Evolutionary conservation across 78 protist species (phyloP).

Genomic region (Tieghemostelium lacteum): DNA sequence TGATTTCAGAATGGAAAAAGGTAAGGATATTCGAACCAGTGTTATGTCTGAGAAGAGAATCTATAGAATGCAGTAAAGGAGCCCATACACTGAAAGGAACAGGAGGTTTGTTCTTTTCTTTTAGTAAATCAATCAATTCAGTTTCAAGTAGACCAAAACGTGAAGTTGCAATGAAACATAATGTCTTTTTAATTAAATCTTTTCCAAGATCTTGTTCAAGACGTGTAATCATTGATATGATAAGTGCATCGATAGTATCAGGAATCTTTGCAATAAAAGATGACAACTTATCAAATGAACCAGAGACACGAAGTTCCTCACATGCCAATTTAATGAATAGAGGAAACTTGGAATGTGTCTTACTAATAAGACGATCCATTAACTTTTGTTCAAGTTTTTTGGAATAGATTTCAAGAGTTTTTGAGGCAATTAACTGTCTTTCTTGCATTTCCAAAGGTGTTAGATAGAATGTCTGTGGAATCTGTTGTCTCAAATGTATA

Average conservation of each 20-base stretch:
- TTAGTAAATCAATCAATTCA: constrained; percentile 35
- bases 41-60: constrained; percentile 19
- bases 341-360: constrained; percentile 52
- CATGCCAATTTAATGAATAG: constrained; percentile 59
- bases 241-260: constrained; percentile 44
- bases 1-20: constrained; percentile 46
- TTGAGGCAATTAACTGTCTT: constrained; percentile 3
- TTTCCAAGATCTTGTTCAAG: constrained; percentile 56
- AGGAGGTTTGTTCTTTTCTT: constrained; percentile 18
- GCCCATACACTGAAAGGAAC: constrained; percentile 61
- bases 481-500: constrained; percentile 38
- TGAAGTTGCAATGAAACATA: constrained; percentile 45
- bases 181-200: constrained; percentile 45
- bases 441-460: constrained; percentile 45
- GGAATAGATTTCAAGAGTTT: constrained; percentile 14
- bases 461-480: constrained; percentile 39
- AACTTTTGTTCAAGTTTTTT: constrained; percentile 42
- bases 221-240: constrained; percentile 26
- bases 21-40: background rate
- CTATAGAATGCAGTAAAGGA: constrained; percentile 8
- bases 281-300: constrained; percentile 48
- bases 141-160: constrained; percentile 47
- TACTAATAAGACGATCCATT: constrained; percentile 37
- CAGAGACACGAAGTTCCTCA: constrained; percentile 59
- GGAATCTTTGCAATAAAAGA: constrained; percentile 23